Evolutionary conservation across 1,139 yeast genomes (phyloP).

Genomic region (Hansenula sp.): DNA sequence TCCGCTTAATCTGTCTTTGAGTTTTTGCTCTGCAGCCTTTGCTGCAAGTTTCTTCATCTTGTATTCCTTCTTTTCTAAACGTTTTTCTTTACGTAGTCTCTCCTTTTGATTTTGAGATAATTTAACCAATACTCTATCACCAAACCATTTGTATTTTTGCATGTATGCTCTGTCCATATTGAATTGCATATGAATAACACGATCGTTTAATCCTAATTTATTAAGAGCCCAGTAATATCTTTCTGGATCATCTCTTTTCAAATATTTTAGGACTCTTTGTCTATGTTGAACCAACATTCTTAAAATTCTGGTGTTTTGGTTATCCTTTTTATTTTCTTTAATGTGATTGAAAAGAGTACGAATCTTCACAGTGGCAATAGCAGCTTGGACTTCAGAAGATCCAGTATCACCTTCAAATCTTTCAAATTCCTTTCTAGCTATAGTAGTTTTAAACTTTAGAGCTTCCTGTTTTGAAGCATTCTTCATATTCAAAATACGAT

Average conservation of each 20-base stretch:
- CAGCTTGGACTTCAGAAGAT: slow-evolving; percentile 94
- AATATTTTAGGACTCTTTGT: slow-evolving; percentile 75
- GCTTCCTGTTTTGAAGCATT: slow-evolving; percentile 63
- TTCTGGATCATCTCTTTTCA: slow-evolving; percentile 75
- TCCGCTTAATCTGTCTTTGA: too few species aligned
- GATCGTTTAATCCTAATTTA: slow-evolving; percentile 84
- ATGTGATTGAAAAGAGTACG: slow-evolving; percentile 76
- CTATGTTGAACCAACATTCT: slow-evolving; percentile 86
- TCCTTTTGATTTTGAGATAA: slow-evolving; percentile 40
- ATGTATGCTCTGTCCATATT: slow-evolving; percentile 79
- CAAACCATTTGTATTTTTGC: slow-evolving; percentile 77
- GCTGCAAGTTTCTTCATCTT: slow-evolving; percentile 19
- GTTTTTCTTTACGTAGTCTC: slow-evolving; percentile 35
- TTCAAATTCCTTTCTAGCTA: slow-evolving; percentile 77
- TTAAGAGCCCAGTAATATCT: slow-evolving; percentile 82
- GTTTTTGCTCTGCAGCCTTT: too few species aligned
- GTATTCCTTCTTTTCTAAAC: slow-evolving; percentile 34
- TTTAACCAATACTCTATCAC: slow-evolving; percentile 33
- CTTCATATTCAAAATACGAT: slow-evolving; percentile 68
- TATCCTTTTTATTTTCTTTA: slow-evolving; percentile 69
- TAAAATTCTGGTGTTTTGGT: slow-evolving; percentile 59
- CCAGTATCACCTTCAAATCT: slow-evolving; percentile 90
- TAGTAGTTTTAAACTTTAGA: slow-evolving; percentile 50
- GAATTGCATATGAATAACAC: slow-evolving; percentile 73
- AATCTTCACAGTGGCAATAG: slow-evolving; percentile 76